Percentiles rank a stretch among this genome's conserved stretches.
These are phyloP conservation scores for Carex scoparia DNA, from an alignment of 176 grass and related monocot species.

Conservation along the genomic window DNA sequence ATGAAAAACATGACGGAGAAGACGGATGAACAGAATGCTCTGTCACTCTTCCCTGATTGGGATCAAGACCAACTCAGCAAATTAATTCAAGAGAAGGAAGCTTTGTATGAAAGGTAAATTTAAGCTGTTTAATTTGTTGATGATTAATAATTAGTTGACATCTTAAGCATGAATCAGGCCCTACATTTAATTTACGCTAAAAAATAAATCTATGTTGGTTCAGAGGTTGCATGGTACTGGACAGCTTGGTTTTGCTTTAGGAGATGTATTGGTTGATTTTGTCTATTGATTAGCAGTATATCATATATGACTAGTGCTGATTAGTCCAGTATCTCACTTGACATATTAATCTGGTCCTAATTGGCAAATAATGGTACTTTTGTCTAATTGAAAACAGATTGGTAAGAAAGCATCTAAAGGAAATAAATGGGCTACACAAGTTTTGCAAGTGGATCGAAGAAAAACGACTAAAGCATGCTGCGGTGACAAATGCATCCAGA, in stretches of 20 bases:
- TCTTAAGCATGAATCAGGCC: not conserved
- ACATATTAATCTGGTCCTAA: not conserved
- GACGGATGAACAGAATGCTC: slow-evolving; percentile 55
- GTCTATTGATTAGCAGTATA: not conserved
- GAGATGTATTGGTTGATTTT: not conserved
- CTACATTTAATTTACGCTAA: not conserved
- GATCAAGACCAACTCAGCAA: slow-evolving; percentile 25
- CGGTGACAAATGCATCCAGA: slow-evolving; percentile 73
- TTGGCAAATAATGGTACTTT: not conserved
- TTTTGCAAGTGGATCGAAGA: slow-evolving; percentile 52
- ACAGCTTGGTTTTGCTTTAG: not conserved
- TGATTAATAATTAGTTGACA: not conserved
- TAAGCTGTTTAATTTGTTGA: not conserved
- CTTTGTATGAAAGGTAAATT: slow-evolving; percentile 50
- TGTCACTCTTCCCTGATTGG: slow-evolving; percentile 71
- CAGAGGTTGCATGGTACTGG: not conserved
- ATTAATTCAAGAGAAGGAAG: slow-evolving; percentile 77
- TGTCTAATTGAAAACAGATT: slow-evolving; percentile 21
- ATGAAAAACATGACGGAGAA: slow-evolving; percentile 67
- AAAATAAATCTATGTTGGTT: not conserved
- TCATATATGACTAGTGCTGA: not conserved
- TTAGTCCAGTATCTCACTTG: not conserved
- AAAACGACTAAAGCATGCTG: slow-evolving; percentile 50
- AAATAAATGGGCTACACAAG: slow-evolving; percentile 45
- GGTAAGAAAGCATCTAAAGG: slow-evolving; percentile 44